Evolutionary conservation across 106 monocot species (phyloP), one percentile per base, ranked within the genome.

Genomic region (Platanthera guangdongensis): DNA sequence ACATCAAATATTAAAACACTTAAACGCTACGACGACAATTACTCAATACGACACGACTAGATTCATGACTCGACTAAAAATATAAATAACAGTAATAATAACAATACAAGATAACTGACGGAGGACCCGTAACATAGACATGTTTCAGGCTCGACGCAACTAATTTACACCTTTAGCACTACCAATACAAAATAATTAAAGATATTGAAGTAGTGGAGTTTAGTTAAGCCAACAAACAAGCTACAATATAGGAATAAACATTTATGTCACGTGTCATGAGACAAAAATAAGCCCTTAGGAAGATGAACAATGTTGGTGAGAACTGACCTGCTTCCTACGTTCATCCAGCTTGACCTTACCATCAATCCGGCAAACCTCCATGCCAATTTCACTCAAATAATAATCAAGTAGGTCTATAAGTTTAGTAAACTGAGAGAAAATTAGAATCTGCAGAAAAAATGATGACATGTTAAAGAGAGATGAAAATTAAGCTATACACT

Each of bases 361-460:
- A 84, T 99, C 99, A 62, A 99, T 94, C 80, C 94, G 80, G 71
- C 94, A 94, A 71, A 88, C 80, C 53, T 87, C 86, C 72, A 87
- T 10, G 9, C 81, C 83, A 81, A 92, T 94, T 81, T 89, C 86
- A 72, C 78, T 75, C 14, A 94, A 79, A 77, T 84, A 99, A 75
- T 90, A 94, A 8, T 99, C 94, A 15, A 99, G 52, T 47, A 94
- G 75, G 59, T 99, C 92, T 78, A 99, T 77, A 48, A 99, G 75
- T 80, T 80, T 94, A n/a, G 99, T 99, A 85, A 85, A 94, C 49
- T 99, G 99, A 7, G 99, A 94, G 72, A 99, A 99, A 73, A 99
- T 85, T 14, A 99, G 78, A 76, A 92, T 88, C 97, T 97, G 91
- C 25, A 92, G 75, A 50, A 50, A 67, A 15, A 21, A 15, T 46